Base-by-base conservation (phyloP, 2,329 filamentous ascomycete species). In the Neurospora crassa region DNA sequence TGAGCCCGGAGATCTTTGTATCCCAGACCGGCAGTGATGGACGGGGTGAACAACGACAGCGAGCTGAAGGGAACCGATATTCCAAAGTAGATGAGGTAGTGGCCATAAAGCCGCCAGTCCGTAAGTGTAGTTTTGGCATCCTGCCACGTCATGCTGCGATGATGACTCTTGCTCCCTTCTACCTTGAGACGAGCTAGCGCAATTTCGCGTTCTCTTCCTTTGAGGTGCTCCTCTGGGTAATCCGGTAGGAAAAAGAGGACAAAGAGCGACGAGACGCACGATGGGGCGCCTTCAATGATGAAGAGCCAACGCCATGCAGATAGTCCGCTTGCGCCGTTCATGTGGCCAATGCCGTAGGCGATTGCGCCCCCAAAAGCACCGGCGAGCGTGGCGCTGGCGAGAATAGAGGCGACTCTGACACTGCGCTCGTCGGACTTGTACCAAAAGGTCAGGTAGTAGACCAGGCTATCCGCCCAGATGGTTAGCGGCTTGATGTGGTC, bases 351-450 rank as follows among this genome's bases (percentile, higher is more conserved):
- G 0, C 84, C 90, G 73, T 90, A 93, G 0, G 91, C 91, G 10
- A 94, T 86, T 1, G 92, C 84, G 2, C 92, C 91, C 10, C 91
- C 91, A 74, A 89, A 92, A 18, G 91, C 91, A 6, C 91, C 91
- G 0, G 90, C 90, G 0, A 93, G 83, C 0, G 91, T 91, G 1
- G 90, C 89, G 18, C 85, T 88, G 18, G 90, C 87, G 71, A 93
- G 89, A 1, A 94, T 86, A 72, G 92, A 89, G 2, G 90, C 90
- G 2, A 93, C 89, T 5, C 91, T 86, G n/a, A 92, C 80, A 29
- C 90, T 91, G 3, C 92, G 85, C 80, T 94, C 91, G 20, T 88
- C 85, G 74, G 88, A 87, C 67, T 86, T 89, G 79, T 94, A 94
- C 85, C 92, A 93, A 73, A 92, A 88, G 0, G 91, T 93, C 68